Conservation (phyloP, 2,329 filamentous ascomycete genomes). For the Dryadomyces quercus-mongolicae region DNA sequence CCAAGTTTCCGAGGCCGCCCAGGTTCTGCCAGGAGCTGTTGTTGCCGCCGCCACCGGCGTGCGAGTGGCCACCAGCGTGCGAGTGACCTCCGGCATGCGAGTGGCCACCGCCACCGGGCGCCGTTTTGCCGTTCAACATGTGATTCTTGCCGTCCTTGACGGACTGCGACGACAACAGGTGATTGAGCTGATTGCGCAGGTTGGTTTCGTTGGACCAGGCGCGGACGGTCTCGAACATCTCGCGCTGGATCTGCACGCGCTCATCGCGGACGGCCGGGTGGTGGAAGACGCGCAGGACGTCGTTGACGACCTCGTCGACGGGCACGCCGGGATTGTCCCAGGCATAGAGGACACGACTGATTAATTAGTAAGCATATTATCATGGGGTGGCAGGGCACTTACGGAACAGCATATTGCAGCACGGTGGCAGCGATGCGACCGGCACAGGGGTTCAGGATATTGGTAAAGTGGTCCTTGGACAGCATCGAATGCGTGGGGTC, state of each 20-base stretch:
- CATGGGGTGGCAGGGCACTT: slow-evolving; percentile 19
- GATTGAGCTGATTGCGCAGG: slow-evolving; percentile 56
- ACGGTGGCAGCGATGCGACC: slow-evolving; percentile 63
- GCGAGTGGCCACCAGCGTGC: slow-evolving; percentile 16
- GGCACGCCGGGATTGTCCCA: slow-evolving; percentile 82
- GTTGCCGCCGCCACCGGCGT: slow-evolving; percentile 21
- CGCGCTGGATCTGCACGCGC: slow-evolving; percentile 63
- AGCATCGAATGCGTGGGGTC: slow-evolving; percentile 76
- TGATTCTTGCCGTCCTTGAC: slow-evolving; percentile 80
- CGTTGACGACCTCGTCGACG: slow-evolving; percentile 70
- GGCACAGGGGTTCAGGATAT: slow-evolving; percentile 65
- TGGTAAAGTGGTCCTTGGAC: slow-evolving; percentile 76
- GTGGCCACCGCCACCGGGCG: slow-evolving; percentile 18
- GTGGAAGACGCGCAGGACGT: slow-evolving; percentile 76
- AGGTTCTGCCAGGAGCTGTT: slow-evolving; percentile 12
- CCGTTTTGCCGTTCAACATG: slow-evolving; percentile 23
- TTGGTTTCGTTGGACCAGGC: slow-evolving; percentile 64
- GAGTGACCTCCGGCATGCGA: slow-evolving; percentile 16
- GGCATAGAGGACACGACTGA: slow-evolving; percentile 68
- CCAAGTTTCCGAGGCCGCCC: slow-evolving; percentile 18
- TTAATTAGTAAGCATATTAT: neutral
- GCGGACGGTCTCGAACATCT: slow-evolving; percentile 81
- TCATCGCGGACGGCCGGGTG: slow-evolving; percentile 76
- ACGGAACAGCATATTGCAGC: slow-evolving; percentile 76
- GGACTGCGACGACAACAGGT: slow-evolving; percentile 68